These are phyloP conservation scores for Leccinum variabile DNA, from an alignment of 1,284 basidiomycete genomes.

Conservation along the genomic window DNA sequence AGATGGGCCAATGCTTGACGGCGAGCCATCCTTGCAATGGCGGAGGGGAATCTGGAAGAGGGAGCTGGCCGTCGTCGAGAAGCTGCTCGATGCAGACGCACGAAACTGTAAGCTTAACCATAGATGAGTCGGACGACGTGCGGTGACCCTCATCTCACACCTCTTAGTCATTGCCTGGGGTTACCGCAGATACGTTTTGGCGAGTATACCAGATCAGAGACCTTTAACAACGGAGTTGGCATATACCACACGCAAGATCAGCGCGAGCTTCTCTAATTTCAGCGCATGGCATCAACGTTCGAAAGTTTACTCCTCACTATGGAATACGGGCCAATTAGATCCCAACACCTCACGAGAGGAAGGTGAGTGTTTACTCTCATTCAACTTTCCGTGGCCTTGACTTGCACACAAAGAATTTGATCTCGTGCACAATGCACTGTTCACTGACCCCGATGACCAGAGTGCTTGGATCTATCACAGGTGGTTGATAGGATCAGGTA, in stretches of 20 bases:
- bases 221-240: slow-evolving; percentile 63
- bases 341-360: slow-evolving; percentile 57
- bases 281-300: slow-evolving; percentile 98
- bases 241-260: slow-evolving; percentile 90
- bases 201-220: slow-evolving; percentile 60
- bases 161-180: slow-evolving; percentile 86
- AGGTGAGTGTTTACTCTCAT: slow-evolving; percentile 44
- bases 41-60: slow-evolving; percentile 75
- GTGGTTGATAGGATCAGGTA: slow-evolving; percentile 86
- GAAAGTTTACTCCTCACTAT: slow-evolving; percentile 73
- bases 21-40: slow-evolving; percentile 59
- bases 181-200: slow-evolving; percentile 83
- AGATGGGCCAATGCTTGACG: slow-evolving; percentile 52
- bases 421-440: slow-evolving; percentile 90
- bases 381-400: background rate
- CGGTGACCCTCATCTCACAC: too few species aligned
- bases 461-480: slow-evolving; percentile 98
- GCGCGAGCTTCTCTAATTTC: slow-evolving; percentile 95
- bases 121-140: too few species aligned
- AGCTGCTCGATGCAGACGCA: slow-evolving; percentile 85
- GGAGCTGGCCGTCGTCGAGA: slow-evolving; percentile 85
- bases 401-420: slow-evolving; percentile 71
- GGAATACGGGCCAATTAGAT: slow-evolving; percentile 58
- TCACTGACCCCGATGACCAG: slow-evolving; percentile 95
- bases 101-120: slow-evolving; percentile 88